phyloP scores from a whole-genome alignment of 2,329 filamentous ascomycete species.

The Phyllosticta paracitricarpa region DNA sequence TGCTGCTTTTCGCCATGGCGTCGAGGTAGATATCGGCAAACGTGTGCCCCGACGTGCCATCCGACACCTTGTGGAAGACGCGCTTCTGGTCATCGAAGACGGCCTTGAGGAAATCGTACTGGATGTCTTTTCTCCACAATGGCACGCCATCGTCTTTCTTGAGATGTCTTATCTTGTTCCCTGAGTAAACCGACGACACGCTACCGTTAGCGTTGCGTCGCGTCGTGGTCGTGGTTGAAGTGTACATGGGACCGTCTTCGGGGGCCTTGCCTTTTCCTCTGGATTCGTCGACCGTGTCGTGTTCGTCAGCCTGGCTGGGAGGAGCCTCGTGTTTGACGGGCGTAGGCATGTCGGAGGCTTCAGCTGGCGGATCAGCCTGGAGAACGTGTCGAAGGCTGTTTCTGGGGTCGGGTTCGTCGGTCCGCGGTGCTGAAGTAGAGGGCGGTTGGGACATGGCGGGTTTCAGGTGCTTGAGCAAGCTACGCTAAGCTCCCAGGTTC shows the following conservation, averaged over 20 bases:
- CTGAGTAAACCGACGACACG: conserved; percentile 56
- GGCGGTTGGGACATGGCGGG: conserved; percentile 11
- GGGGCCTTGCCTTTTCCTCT: conserved; percentile 20
- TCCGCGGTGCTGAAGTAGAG: conserved; percentile 6
- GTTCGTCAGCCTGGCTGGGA: conserved; percentile 23
- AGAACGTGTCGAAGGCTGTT: conserved; percentile 31
- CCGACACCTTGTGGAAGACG: conserved; percentile 89
- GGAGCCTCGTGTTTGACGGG: conserved; percentile 18
- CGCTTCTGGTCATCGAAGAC: conserved; percentile 66
- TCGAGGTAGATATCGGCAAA: conserved; percentile 98
- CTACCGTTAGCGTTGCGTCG: conserved; percentile 55
- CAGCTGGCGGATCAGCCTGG: conserved; percentile 22
- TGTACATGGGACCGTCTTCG: conserved; percentile 30
- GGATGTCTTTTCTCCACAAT: conserved; percentile 78
- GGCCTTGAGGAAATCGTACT: conserved; percentile 72
- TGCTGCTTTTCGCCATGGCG: conserved; percentile 96
- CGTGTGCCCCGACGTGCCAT: conserved; percentile 59
- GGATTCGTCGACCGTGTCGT: conserved; percentile 20
- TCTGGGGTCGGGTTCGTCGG: conserved; percentile 22
- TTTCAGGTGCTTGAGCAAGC: conserved; percentile 6
- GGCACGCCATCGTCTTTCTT: conserved; percentile 87
- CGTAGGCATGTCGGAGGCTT: conserved; percentile 12
- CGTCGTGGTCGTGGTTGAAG: conserved; percentile 41
- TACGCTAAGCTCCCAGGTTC: conserved; percentile 10
- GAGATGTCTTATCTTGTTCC: conserved; percentile 70